Percentiles rank a stretch among this genome's conserved stretches.
Evolutionary conservation across 169 alveolate genomes (phyloP).

Genomic region (Plasmodium fragile): DNA sequence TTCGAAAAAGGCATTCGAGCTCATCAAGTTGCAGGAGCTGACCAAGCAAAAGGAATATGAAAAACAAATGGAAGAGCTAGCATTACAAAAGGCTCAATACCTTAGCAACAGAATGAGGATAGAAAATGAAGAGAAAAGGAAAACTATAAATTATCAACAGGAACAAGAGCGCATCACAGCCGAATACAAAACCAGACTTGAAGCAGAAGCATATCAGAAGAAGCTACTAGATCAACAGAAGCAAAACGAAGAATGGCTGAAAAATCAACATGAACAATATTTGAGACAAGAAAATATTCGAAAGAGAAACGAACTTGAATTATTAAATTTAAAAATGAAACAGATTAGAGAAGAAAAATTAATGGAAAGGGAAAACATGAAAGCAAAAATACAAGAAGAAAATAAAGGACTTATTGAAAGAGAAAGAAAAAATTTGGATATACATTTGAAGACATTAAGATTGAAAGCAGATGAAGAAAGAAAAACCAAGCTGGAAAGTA

Average conservation of each 20-base stretch:
- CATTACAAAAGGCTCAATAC: slow-evolving; percentile 74
- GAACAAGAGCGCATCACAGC: slow-evolving; percentile 95
- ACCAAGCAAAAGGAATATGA: slow-evolving; percentile 95
- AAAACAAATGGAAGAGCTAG: slow-evolving; percentile 89
- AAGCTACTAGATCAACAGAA: slow-evolving; percentile 93
- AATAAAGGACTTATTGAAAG: slow-evolving; percentile 85
- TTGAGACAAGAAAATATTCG: slow-evolving; percentile 91
- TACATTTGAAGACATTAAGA: slow-evolving; percentile 87
- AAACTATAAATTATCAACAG: slow-evolving; percentile 93
- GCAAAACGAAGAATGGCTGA: slow-evolving; percentile 94
- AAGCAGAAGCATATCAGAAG: slow-evolving; percentile 93
- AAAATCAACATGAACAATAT: slow-evolving; percentile 93
- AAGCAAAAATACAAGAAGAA: slow-evolving; percentile 89
- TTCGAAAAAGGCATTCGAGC: slow-evolving; percentile 96
- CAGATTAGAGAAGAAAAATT: slow-evolving; percentile 86
- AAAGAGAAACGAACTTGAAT: slow-evolving; percentile 89
- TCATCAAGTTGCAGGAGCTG: slow-evolving; percentile 95
- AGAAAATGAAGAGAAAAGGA: slow-evolving; percentile 94
- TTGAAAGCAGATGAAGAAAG: slow-evolving; percentile 92
- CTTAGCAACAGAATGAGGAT: slow-evolving; percentile 84
- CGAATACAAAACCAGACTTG: slow-evolving; percentile 94
- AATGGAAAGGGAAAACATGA: slow-evolving; percentile 91
- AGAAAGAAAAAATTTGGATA: slow-evolving; percentile 88
- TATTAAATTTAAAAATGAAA: slow-evolving; percentile 84
- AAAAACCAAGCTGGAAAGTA: slow-evolving; percentile 92